These are phyloP conservation scores for Orychophragmus violaceus DNA, from an alignment of 345 rosid species.

Conservation along the genomic window DNA sequence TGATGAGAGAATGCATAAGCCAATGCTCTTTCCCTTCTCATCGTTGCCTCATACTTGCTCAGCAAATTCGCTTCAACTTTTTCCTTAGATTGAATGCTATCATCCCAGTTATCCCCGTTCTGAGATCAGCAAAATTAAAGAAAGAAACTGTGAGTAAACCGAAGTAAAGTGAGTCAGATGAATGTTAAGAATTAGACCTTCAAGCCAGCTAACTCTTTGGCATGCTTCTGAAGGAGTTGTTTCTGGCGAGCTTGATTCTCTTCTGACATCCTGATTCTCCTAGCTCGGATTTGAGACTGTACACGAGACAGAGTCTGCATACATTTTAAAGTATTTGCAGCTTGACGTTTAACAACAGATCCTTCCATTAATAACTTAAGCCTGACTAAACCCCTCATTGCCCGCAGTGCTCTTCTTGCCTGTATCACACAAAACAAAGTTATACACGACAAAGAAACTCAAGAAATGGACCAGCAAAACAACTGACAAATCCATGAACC, in stretches of 20 bases:
- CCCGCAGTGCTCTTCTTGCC: slow-evolving; percentile 83
- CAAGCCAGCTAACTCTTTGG: slow-evolving; percentile 64
- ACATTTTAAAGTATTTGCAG: slow-evolving; percentile 61
- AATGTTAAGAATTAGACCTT: slow-evolving; percentile 36
- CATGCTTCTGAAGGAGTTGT: slow-evolving; percentile 86
- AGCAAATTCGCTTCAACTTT: slow-evolving; percentile 72
- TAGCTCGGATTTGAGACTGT: slow-evolving; percentile 71
- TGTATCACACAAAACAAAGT: slow-evolving; percentile 22
- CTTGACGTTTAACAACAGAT: slow-evolving; percentile 75
- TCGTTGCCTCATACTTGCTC: slow-evolving; percentile 74
- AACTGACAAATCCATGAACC: background rate
- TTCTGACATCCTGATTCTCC: slow-evolving; percentile 81
- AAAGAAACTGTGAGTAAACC: too few relatives aligned
- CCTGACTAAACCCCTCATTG: slow-evolving; percentile 80
- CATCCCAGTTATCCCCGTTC: slow-evolving; percentile 90
- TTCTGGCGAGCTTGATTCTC: slow-evolving; percentile 89
- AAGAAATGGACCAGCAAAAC: background rate
- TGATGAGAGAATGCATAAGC: slow-evolving; percentile 90
- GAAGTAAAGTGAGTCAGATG: background rate
- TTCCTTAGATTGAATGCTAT: slow-evolving; percentile 82
- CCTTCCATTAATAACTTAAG: slow-evolving; percentile 83
- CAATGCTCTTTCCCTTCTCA: slow-evolving; percentile 88
- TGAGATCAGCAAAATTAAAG: slow-evolving; percentile 26
- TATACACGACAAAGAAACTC: background rate
- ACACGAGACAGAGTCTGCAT: slow-evolving; percentile 93